Percentiles rank a stretch among this genome's conserved stretches.
phyloP scores from a whole-genome alignment of 345 rosid genomes.

The Gossypium herbaceum region DNA sequence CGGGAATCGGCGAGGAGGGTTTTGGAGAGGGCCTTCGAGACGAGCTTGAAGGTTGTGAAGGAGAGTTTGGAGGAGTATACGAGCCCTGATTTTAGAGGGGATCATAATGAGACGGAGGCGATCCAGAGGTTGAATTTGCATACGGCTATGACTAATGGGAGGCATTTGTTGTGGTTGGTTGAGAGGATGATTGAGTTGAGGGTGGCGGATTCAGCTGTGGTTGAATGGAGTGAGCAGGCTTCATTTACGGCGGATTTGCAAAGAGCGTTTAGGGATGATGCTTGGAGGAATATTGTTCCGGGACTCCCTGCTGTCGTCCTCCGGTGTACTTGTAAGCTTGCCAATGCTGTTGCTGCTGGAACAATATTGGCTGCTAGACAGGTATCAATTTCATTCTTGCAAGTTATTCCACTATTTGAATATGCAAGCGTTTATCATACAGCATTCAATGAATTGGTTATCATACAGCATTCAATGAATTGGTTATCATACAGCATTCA shows the following conservation, averaged over 20 bases:
- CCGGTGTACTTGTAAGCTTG: conserved; percentile 55
- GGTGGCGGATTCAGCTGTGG: conserved; percentile 58
- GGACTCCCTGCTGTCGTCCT: conserved; percentile 55
- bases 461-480: not conserved
- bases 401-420: not conserved
- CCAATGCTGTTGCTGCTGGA: conserved; percentile 56
- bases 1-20: conserved; percentile 51
- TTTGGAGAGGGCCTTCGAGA: conserved; percentile 50
- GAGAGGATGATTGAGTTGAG: conserved; percentile 79
- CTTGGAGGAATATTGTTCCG: conserved; percentile 63
- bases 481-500: not conserved
- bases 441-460: not conserved
- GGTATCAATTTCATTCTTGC: conserved; percentile 28
- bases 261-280: conserved; percentile 59
- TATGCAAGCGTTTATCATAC: not conserved
- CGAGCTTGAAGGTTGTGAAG: conserved; percentile 53
- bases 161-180: conserved; percentile 59
- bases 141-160: conserved; percentile 52
- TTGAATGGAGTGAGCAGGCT: conserved; percentile 65
- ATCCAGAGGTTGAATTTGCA: conserved; percentile 66
- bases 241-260: conserved; percentile 56
- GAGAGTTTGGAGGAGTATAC: conserved; percentile 65
- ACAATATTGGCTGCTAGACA: conserved; percentile 53
- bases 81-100: conserved; percentile 66
- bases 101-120: conserved; percentile 68